Base-by-base conservation (phyloP, 2,329 filamentous ascomycete genomes). In the Hysterium pulicare region DNA sequence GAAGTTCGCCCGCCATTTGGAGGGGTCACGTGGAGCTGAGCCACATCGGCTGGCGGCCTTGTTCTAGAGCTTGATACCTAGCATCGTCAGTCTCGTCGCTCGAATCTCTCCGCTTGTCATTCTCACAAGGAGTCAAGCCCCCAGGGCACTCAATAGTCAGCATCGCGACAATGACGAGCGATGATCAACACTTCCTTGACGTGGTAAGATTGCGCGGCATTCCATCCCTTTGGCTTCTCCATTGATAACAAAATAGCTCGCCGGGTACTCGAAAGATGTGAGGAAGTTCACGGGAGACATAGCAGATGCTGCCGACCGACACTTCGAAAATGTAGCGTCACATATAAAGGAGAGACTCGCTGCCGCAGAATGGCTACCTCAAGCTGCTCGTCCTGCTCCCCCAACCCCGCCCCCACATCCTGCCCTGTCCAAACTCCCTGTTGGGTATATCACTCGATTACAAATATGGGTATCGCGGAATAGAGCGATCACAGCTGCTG, bases 121-220 rank as follows among this genome's bases (percentile, higher is more conserved):
- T n/a, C n/a, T n/a, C n/a, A n/a, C n/a, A n/a, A n/a, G n/a, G n/a
- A n/a, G n/a, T n/a, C n/a, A n/a, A n/a, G n/a, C n/a, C n/a, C n/a
- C n/a, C n/a, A n/a, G n/a, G n/a, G n/a, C n/a, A n/a, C n/a, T n/a
- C n/a, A n/a, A n/a, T n/a, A n/a, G n/a, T n/a, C n/a, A n/a, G n/a
- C n/a, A n/a, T n/a, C n/a, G n/a, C n/a, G 30, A 46, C 19, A 53
- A 91, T 91, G 87, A 84, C 86, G 53, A 82, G 80, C 62, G 85
- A 90, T 64, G 86, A 89, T 62, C 83, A 88, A 70, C 82, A 86
- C 57, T 85, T 90, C 61, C 71, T 89, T 51, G 85, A 89, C 69
- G 76, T 86, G 62, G 86, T 90, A 71, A 74, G 83, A 63, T 28
- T 28, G 8, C 24, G 8, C 7, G 24, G 24, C 24, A 28, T 28